phyloP scores from a whole-genome alignment of 306 rosid genomes.

The Ceratonia siliqua region DNA sequence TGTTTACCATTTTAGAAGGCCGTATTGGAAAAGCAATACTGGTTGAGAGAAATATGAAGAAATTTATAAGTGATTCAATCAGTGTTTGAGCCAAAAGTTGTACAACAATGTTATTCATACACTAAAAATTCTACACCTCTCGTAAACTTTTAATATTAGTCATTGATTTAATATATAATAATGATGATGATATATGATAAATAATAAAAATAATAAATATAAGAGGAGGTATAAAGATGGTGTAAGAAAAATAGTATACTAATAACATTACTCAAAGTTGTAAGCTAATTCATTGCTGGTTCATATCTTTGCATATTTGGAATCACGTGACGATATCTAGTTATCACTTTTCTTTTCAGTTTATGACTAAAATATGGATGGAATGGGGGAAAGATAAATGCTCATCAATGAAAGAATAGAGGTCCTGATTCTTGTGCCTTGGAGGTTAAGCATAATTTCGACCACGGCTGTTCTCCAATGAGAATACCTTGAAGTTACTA shows the following conservation, averaged over 20 bases:
- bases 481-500: neutral
- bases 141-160: no score
- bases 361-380: neutral
- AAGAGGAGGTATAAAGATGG: no score
- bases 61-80: neutral
- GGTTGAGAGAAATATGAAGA: neutral
- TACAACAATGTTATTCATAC: no score
- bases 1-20: neutral
- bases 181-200: no score
- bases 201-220: no score
- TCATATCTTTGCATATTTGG: neutral
- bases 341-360: neutral
- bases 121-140: no score
- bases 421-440: neutral
- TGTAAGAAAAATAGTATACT: no score
- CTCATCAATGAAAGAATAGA: neutral
- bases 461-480: neutral
- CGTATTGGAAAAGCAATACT: neutral
- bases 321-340: neutral
- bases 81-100: neutral
- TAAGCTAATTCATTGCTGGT: neutral
- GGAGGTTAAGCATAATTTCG: neutral
- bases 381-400: neutral
- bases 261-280: no score
- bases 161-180: no score